These are phyloP conservation scores for Ogataea siamensis DNA, from an alignment of 805 yeast genomes.

Conservation along the genomic window DNA sequence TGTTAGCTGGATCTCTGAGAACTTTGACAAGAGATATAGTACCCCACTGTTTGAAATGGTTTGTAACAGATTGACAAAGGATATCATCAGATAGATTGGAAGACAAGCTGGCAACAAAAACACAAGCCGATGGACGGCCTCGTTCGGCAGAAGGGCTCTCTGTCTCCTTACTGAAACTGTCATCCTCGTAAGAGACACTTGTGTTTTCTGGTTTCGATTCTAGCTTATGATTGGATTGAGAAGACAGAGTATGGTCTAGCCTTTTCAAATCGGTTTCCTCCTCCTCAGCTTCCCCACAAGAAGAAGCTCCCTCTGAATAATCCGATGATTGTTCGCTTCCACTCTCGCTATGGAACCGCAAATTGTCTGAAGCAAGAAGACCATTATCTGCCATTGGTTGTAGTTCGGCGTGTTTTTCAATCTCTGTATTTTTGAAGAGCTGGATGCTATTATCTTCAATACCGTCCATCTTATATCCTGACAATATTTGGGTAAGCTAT, in stretches of 20 bases:
- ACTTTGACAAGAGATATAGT: slow-evolving; percentile 72
- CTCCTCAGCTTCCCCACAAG: slow-evolving; percentile 16
- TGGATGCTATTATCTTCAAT: slow-evolving; percentile 22
- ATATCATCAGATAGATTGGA: slow-evolving; percentile 67
- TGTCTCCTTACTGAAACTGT: slow-evolving; percentile 18
- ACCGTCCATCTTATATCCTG: slow-evolving; percentile 15
- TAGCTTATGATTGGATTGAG: slow-evolving; percentile 1
- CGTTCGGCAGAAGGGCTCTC: slow-evolving; percentile 25
- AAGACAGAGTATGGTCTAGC: too few species aligned
- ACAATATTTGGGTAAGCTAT: slow-evolving; percentile 1
- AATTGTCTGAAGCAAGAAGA: slow-evolving; percentile 14
- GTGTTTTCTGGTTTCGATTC: slow-evolving; percentile 2
- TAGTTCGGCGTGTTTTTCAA: slow-evolving; percentile 18
- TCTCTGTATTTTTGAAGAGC: slow-evolving; percentile 14
- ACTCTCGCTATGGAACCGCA: slow-evolving; percentile 17
- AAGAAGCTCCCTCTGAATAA: slow-evolving; percentile 19
- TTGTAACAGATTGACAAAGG: slow-evolving; percentile 63
- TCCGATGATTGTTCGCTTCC: slow-evolving; percentile 22
- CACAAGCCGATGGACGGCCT: slow-evolving; percentile 81
- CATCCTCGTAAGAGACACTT: slow-evolving; percentile 19
- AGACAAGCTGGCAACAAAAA: slow-evolving; percentile 84
- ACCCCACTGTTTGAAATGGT: slow-evolving; percentile 73
- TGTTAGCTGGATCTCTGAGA: slow-evolving; percentile 70
- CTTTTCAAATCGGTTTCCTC: too few species aligned
- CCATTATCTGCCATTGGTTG: slow-evolving; percentile 15